phyloP scores from a whole-genome alignment of 257 asterid genomes.

The Sherardia arvensis region DNA sequence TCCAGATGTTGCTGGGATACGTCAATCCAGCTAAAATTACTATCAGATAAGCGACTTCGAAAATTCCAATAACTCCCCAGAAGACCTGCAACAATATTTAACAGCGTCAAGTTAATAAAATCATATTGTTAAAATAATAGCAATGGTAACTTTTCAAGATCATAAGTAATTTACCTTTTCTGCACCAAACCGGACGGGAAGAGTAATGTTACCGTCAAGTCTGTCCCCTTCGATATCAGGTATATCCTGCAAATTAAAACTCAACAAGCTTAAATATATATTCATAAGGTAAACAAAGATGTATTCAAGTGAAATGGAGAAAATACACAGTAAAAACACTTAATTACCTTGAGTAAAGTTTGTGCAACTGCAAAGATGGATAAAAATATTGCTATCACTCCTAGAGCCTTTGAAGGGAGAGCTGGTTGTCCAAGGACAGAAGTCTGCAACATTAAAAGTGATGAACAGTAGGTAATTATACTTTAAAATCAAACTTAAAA shows the following conservation, averaged over 20 bases:
- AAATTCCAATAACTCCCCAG: too few relatives aligned
- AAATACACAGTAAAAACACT: too few relatives aligned
- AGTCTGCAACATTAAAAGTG: conserved; percentile 41
- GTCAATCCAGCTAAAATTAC: background rate
- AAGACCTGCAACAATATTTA: too few relatives aligned
- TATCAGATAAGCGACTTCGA: too few relatives aligned
- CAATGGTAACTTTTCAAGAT: too few relatives aligned
- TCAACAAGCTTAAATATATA: too few relatives aligned
- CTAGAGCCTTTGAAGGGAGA: conserved; percentile 56
- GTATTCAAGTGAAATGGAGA: too few relatives aligned
- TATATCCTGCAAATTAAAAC: background rate
- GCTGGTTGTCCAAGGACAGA: conserved; percentile 57
- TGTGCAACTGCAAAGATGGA: conserved; percentile 89
- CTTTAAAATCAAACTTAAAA: too few relatives aligned
- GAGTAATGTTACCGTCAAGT: background rate
- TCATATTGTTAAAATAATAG: too few relatives aligned
- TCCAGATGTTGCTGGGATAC: background rate
- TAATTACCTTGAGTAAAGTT: conserved; percentile 79
- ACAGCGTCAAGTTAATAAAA: too few relatives aligned
- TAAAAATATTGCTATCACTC: conserved; percentile 87
- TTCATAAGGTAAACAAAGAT: too few relatives aligned
- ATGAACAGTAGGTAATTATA: too few relatives aligned
- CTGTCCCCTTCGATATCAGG: background rate
- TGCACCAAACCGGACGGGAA: background rate
- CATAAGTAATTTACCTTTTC: background rate